phyloP scores from a whole-genome alignment of 2,329 filamentous ascomycete genomes.

The Ascochyta viciae-villosae region DNA sequence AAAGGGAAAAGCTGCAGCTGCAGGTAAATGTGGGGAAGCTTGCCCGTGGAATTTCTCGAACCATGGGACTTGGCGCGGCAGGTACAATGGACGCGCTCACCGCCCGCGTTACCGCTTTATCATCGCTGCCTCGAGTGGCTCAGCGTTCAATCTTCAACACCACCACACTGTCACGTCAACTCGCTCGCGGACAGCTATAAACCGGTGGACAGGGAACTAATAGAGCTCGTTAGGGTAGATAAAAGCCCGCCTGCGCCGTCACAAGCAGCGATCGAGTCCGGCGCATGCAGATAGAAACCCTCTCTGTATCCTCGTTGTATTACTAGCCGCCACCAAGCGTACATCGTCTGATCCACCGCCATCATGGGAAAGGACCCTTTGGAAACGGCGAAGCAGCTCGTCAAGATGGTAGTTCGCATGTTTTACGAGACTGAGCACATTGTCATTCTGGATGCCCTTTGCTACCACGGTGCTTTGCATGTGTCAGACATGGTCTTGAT shows the following conservation, averaged over 20 bases:
- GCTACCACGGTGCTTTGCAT: slow-evolving; percentile 78
- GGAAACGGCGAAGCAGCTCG: slow-evolving; percentile 76
- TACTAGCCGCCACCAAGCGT: not conserved
- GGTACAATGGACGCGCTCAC: slow-evolving; percentile 22
- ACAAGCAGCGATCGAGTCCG: slow-evolving; percentile 6
- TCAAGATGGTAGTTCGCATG: slow-evolving; percentile 83
- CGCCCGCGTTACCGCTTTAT: slow-evolving; percentile 29
- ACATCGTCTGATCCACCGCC: slow-evolving; percentile 11
- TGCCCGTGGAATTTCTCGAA: slow-evolving; percentile 26
- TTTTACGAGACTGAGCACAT: slow-evolving; percentile 89
- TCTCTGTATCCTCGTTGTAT: slow-evolving; percentile 2
- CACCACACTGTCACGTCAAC: slow-evolving; percentile 23
- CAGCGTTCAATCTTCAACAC: slow-evolving; percentile 13
- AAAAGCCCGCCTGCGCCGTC: slow-evolving; percentile 6
- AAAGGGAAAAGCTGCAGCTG: slow-evolving; percentile 10
- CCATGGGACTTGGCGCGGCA: slow-evolving; percentile 32
- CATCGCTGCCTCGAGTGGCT: slow-evolving; percentile 14
- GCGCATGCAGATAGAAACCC: slow-evolving; percentile 18
- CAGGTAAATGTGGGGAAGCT: slow-evolving; percentile 20
- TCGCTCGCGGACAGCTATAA: slow-evolving; percentile 21
- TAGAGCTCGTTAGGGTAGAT: not conserved
- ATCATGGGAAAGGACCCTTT: slow-evolving; percentile 55
- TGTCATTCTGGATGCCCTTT: slow-evolving; percentile 79
- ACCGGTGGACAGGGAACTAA: slow-evolving; percentile 9
- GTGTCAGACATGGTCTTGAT: slow-evolving; percentile 88